Percentiles rank a stretch among this genome's conserved stretches.
phyloP scores from a whole-genome alignment of 768 basidiomycete species.

The Leccinum rimulosum region DNA sequence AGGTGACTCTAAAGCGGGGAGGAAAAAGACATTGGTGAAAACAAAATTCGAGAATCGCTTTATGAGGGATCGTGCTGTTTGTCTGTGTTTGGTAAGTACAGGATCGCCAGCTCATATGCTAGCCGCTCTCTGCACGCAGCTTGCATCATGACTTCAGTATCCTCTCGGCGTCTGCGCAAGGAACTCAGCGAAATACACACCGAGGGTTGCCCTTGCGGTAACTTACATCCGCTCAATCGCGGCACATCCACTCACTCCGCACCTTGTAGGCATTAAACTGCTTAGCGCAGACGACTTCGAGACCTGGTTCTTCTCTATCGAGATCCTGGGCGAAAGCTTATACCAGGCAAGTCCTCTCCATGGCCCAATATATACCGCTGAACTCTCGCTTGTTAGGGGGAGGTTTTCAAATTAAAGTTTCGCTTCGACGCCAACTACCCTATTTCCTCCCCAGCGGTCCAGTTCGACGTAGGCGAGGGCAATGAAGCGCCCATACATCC shows the following conservation, averaged over 20 bases:
- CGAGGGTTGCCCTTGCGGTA: conserved; percentile 69
- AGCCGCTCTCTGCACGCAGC: conserved; percentile 7
- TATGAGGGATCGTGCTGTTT: conserved; percentile 38
- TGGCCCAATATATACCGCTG: not conserved
- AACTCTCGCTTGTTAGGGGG: conserved; percentile 48
- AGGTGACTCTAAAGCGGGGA: conserved; percentile 76
- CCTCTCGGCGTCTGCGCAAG: conserved; percentile 63
- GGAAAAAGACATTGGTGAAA: conserved; percentile 38
- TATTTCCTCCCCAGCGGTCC: conserved; percentile 84
- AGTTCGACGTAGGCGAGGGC: conserved; percentile 69
- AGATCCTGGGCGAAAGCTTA: conserved; percentile 80
- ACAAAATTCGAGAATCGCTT: not conserved
- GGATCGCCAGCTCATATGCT: conserved; percentile 6
- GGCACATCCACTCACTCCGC: conserved; percentile 1
- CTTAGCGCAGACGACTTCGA: conserved; percentile 73
- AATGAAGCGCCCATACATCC: conserved; percentile 76
- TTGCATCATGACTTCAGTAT: conserved; percentile 57
- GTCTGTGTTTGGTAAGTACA: conserved; percentile 32
- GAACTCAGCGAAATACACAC: conserved; percentile 65
- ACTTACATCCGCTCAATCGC: conserved; percentile 7
- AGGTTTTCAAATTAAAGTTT: conserved; percentile 77
- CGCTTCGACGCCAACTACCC: conserved; percentile 81
- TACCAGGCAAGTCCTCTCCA: conserved; percentile 52
- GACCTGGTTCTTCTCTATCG: conserved; percentile 75
- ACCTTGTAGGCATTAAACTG: conserved; percentile 61